Percentiles rank a stretch among this genome's conserved stretches.
phyloP scores from a whole-genome alignment of 345 rosid genomes.

The Eucalyptus regnans region DNA sequence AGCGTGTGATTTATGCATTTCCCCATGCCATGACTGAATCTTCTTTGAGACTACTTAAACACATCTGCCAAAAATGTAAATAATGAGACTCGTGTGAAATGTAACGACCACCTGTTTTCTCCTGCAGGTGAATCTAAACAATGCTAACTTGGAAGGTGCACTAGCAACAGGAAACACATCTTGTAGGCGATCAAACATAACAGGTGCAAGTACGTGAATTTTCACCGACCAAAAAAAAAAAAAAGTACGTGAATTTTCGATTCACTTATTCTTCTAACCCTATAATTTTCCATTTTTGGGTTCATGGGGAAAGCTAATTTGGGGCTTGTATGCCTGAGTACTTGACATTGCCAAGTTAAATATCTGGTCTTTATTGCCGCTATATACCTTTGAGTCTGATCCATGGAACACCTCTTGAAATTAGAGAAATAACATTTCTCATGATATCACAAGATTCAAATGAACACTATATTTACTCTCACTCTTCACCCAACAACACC shows the following conservation, averaged over 20 bases:
- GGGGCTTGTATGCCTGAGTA: neutral
- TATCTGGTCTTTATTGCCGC: neutral
- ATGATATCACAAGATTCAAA: neutral
- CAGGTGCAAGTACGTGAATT: constrained; percentile 55
- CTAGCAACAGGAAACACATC: constrained; percentile 85
- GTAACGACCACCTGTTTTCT: neutral
- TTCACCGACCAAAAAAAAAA: too few species aligned
- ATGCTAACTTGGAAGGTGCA: constrained; percentile 95
- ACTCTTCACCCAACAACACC: neutral
- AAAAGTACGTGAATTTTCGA: neutral
- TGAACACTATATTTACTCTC: neutral
- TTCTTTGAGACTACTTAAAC: neutral
- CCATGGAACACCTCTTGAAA: neutral
- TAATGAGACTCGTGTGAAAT: neutral
- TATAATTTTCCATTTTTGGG: neutral
- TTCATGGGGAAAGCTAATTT: neutral
- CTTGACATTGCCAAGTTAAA: neutral
- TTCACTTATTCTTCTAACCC: neutral
- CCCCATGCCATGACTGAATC: neutral
- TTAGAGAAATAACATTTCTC: neutral
- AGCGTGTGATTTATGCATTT: neutral
- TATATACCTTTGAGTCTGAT: neutral
- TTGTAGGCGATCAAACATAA: constrained; percentile 70
- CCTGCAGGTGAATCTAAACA: constrained; percentile 67
- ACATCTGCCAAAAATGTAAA: neutral